Percentiles rank a stretch among this genome's conserved stretches.
Evolutionary conservation across 306 rosid species (phyloP).

Genomic region (Trifolium fragiferum): DNA sequence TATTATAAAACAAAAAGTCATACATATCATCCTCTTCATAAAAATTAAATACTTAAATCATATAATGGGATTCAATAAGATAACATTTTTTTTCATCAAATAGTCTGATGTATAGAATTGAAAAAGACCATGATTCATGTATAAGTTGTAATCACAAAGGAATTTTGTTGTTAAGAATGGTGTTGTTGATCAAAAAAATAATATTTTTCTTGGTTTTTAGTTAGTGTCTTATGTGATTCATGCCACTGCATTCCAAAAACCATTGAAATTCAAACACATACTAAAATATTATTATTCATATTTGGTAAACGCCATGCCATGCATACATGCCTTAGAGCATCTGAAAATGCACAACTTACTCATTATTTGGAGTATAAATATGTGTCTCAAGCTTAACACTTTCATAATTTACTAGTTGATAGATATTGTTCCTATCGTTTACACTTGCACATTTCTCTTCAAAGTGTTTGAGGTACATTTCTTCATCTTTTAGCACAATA

Average conservation of each 20-base stretch:
- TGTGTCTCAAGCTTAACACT: background rate
- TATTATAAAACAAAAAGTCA: too few species aligned
- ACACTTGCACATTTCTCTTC: background rate
- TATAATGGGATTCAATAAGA: too few species aligned
- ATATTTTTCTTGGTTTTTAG: background rate
- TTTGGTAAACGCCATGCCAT: conserved; percentile 4
- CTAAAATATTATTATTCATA: background rate
- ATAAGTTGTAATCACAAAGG: background rate
- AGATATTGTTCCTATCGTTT: background rate
- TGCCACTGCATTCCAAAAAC: background rate
- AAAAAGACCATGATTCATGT: conserved; percentile 1
- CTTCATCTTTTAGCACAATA: background rate
- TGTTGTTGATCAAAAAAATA: background rate
- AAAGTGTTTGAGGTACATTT: background rate
- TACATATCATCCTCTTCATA: too few species aligned
- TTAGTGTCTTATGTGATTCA: background rate
- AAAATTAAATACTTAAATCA: too few species aligned
- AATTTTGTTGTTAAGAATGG: background rate
- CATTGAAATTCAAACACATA: conserved; percentile 1
- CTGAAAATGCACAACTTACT: background rate
- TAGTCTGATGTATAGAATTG: too few species aligned
- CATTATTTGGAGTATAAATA: background rate
- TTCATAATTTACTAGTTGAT: background rate
- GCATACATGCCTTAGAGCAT: background rate
- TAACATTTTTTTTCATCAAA: too few species aligned